Evolutionary conservation across 2,329 filamentous ascomycete genomes (phyloP).

Genomic region (Zymoseptoria pseudotritici): DNA sequence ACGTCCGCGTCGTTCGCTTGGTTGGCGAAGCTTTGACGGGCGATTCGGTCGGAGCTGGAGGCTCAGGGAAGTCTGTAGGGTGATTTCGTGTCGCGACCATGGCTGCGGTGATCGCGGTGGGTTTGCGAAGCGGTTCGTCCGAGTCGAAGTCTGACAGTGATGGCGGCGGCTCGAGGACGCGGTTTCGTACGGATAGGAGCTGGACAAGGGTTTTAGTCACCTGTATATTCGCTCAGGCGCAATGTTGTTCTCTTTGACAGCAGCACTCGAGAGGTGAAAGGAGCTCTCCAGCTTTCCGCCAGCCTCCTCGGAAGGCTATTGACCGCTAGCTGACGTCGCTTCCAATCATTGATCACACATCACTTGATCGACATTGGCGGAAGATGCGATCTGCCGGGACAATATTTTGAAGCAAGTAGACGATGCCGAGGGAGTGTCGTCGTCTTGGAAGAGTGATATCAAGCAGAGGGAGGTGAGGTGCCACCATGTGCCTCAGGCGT

Average conservation of each 20-base stretch:
- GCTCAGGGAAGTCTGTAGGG: conserved; percentile 38
- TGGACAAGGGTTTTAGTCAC: background rate
- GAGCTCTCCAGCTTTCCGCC: background rate
- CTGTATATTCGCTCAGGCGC: background rate
- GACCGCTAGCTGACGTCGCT: background rate
- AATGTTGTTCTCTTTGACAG: background rate
- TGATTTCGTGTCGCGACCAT: conserved; percentile 54
- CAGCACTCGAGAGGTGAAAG: background rate
- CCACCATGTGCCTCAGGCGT: too few species aligned
- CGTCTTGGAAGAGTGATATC: too few species aligned
- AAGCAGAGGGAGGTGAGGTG: too few species aligned
- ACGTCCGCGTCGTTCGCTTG: conserved; percentile 20
- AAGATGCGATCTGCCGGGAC: background rate
- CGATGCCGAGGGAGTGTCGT: too few species aligned
- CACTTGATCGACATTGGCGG: background rate
- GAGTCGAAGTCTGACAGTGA: background rate
- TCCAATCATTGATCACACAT: background rate
- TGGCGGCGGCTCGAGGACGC: background rate
- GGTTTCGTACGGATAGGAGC: background rate
- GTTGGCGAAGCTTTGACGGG: conserved; percentile 13
- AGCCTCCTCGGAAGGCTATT: background rate
- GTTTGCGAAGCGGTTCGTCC: background rate
- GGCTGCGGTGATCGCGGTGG: background rate
- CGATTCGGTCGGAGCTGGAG: background rate
- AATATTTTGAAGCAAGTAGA: background rate